Evolutionary conservation across 2,329 filamentous ascomycete species (phyloP).

Genomic region (Colletotrichum spaethianum): DNA sequence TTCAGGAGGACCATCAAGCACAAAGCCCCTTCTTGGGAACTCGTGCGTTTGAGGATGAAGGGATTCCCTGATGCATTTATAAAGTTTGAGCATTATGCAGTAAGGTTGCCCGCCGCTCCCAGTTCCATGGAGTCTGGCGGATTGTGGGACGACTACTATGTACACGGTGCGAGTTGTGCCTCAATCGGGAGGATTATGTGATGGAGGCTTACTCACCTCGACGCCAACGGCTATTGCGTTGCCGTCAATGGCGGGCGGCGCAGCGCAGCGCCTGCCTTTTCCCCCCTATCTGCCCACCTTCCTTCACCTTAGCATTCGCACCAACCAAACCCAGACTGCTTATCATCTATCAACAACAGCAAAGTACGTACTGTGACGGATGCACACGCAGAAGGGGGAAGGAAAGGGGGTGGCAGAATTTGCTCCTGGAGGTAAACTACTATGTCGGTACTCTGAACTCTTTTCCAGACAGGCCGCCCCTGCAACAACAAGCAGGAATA

Average conservation of each 20-base stretch:
- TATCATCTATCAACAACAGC: not conserved
- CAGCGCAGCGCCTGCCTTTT: not conserved
- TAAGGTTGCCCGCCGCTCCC: not conserved
- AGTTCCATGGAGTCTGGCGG: conserved; percentile 20
- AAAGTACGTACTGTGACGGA: not conserved
- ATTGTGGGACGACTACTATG: not conserved
- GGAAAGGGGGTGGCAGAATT: not conserved
- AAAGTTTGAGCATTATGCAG: conserved; percentile 3
- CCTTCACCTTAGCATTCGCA: too few relatives aligned
- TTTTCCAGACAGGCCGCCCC: too few relatives aligned
- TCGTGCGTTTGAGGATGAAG: not conserved
- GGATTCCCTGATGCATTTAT: conserved; percentile 10
- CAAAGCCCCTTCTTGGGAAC: not conserved
- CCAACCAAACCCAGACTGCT: conserved; percentile 7
- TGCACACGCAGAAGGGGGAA: not conserved
- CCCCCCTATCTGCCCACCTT: not conserved
- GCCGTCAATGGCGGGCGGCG: too few relatives aligned
- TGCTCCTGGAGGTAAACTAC: too few relatives aligned
- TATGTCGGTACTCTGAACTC: too few relatives aligned
- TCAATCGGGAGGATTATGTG: not conserved
- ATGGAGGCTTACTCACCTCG: not conserved
- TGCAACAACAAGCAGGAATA: not conserved
- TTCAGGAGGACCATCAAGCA: conserved; percentile 23
- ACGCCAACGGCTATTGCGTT: not conserved
- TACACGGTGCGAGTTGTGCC: not conserved